These are phyloP conservation scores for Candida pseudocylindracea DNA, from an alignment of 1,139 yeast genomes.

Conservation along the genomic window DNA sequence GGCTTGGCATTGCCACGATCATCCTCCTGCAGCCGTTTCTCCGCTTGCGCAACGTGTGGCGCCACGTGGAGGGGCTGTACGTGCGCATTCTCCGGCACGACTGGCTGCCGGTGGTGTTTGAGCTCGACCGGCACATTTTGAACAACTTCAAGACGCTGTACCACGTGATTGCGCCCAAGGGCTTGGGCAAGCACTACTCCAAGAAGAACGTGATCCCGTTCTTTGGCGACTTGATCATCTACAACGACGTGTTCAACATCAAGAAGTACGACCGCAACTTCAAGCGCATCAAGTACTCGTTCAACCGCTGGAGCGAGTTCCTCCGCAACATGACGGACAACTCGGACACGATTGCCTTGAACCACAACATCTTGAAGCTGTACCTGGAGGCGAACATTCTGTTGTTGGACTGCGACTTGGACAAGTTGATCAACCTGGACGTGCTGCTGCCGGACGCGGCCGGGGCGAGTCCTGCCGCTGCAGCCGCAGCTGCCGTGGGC, in stretches of 20 bases:
- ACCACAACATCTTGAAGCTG: slow-evolving; percentile 18
- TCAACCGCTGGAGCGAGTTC: slow-evolving; percentile 66
- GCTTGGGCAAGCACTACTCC: slow-evolving; percentile 57
- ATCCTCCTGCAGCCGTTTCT: slow-evolving; percentile 69
- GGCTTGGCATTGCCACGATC: slow-evolving; percentile 79
- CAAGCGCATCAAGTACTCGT: slow-evolving; percentile 49
- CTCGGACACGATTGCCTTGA: slow-evolving; percentile 16
- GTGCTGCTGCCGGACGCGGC: no score
- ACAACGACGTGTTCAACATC: slow-evolving; percentile 13
- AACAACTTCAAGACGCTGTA: slow-evolving; percentile 20
- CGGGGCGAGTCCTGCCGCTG: no score
- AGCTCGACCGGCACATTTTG: slow-evolving; percentile 57
- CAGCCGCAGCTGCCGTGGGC: no score
- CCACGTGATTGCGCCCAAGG: slow-evolving; percentile 77
- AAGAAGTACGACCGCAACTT: slow-evolving; percentile 44
- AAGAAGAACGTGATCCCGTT: slow-evolving; percentile 72
- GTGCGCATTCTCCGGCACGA: slow-evolving; percentile 49
- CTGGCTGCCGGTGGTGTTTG: slow-evolving; percentile 91
- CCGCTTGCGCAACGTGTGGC: slow-evolving; percentile 60
- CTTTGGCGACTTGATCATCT: slow-evolving; percentile 55
- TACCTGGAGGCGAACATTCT: slow-evolving; percentile 4
- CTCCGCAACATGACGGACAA: slow-evolving; percentile 17
- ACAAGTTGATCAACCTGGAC: no score
- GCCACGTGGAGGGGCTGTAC: slow-evolving; percentile 36
- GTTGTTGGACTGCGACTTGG: no score